A percentile compares a stretch with the other conserved stretches of the same genome.
phyloP scores from a whole-genome alignment of 208 protist genomes.

The Wallacemonas sp. region DNA sequence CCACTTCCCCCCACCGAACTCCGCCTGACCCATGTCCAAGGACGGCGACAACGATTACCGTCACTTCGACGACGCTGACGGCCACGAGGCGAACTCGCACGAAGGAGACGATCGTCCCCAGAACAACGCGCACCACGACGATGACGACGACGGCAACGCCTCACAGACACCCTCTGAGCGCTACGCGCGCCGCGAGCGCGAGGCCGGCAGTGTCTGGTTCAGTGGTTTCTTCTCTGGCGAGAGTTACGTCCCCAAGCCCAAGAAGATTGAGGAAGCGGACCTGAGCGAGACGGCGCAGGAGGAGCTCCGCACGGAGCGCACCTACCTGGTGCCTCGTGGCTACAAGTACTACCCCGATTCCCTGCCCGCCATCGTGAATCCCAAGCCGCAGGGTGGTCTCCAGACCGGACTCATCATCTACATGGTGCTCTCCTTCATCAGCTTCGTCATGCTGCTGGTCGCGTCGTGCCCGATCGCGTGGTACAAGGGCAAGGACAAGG shows the following conservation, averaged over 20 bases:
- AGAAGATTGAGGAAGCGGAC: constrained; percentile 33
- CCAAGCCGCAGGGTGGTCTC: constrained; percentile 28
- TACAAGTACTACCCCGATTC: constrained; percentile 51
- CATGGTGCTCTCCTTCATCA: constrained; percentile 32
- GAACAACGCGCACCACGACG: not conserved
- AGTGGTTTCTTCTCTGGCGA: constrained; percentile 46
- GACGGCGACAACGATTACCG: constrained; percentile 14
- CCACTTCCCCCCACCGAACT: no score
- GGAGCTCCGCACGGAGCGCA: constrained; percentile 36
- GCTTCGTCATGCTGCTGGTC: constrained; percentile 45
- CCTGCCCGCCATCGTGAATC: constrained; percentile 42
- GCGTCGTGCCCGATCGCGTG: constrained; percentile 48
- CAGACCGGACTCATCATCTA: constrained; percentile 38
- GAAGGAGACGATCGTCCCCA: not conserved
- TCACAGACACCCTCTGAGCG: constrained; percentile 28
- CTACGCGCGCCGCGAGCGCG: constrained; percentile 24
- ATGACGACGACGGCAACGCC: constrained; percentile 16
- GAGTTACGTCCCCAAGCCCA: constrained; percentile 52
- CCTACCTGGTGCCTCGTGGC: constrained; percentile 56
- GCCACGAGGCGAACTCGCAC: not conserved
- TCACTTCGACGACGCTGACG: constrained; percentile 9
- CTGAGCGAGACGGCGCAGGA: constrained; percentile 41
- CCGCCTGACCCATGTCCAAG: constrained; percentile 7
- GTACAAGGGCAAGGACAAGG: constrained; percentile 48
- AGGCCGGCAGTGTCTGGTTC: constrained; percentile 50